These are phyloP conservation scores for Metschnikowia colocasiae DNA, from an alignment of 805 yeast genomes.

Conservation along the genomic window DNA sequence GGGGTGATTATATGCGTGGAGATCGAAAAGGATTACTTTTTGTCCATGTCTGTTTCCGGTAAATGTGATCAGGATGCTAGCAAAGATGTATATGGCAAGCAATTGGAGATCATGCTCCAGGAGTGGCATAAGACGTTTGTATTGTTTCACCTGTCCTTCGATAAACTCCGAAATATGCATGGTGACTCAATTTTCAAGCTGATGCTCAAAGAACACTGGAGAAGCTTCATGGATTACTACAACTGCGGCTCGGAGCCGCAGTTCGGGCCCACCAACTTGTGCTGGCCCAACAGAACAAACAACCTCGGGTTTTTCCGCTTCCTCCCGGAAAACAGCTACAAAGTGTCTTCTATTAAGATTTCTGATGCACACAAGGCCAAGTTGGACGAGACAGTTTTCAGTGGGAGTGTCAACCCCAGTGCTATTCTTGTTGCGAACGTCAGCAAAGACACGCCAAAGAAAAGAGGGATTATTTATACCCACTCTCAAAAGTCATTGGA, in stretches of 20 bases:
- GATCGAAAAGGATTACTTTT: conserved; percentile 24
- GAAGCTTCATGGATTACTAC: conserved; percentile 24
- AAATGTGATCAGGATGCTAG: conserved; percentile 13
- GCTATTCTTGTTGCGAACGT: conserved; percentile 31
- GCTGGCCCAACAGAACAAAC: conserved; percentile 37
- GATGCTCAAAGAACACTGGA: conserved; percentile 27
- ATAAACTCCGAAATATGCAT: conserved; percentile 15
- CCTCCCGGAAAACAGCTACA: conserved; percentile 22
- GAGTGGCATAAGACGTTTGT: conserved; percentile 25
- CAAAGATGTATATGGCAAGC: conserved; percentile 23
- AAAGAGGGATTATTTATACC: conserved; percentile 30
- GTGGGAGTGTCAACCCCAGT: conserved; percentile 12
- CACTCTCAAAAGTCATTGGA: conserved; percentile 4
- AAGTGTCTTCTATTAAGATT: conserved; percentile 28
- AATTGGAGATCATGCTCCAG: conserved; percentile 22
- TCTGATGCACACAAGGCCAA: conserved; percentile 16
- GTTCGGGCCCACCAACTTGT: conserved; percentile 21
- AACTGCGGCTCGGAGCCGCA: conserved; percentile 21
- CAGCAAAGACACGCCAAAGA: conserved; percentile 25
- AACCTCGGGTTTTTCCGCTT: conserved; percentile 36
- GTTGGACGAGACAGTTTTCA: conserved; percentile 18
- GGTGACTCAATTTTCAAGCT: conserved; percentile 17
- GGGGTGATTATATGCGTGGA: conserved; percentile 25
- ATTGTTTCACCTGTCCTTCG: conserved; percentile 26
- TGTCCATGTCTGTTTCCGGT: conserved; percentile 27